Percentiles rank a stretch among this genome's conserved stretches.
phyloP scores from a whole-genome alignment of 352 stramenopile species.

The Globisporangium okanoganense region DNA sequence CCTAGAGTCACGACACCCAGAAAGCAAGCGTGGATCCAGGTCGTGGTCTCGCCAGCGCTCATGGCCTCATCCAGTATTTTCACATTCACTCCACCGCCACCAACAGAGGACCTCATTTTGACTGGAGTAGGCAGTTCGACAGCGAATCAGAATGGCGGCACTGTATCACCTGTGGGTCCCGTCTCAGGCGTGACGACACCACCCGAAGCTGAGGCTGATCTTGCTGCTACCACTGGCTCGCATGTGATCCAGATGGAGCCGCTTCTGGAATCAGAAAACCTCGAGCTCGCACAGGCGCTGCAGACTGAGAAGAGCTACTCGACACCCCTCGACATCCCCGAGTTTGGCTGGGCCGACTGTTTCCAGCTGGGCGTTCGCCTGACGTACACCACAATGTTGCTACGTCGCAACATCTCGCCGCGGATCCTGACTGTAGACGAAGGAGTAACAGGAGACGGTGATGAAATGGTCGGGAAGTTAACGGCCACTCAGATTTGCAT shows the following conservation, averaged over 20 bases:
- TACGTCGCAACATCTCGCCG: slow-evolving; percentile 49
- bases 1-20: not conserved
- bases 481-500: slow-evolving; percentile 23
- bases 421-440: slow-evolving; percentile 33
- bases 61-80: slow-evolving; percentile 45
- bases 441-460: slow-evolving; percentile 2
- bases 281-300: slow-evolving; percentile 28
- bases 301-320: slow-evolving; percentile 48
- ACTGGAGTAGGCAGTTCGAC: not conserved
- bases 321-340: slow-evolving; percentile 31
- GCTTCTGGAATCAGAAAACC: not conserved
- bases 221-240: not conserved
- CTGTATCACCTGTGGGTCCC: not conserved
- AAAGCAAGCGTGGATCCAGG: slow-evolving; percentile 48
- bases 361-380: slow-evolving; percentile 46
- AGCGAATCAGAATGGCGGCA: not conserved
- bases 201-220: not conserved
- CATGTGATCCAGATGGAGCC: slow-evolving; percentile 22
- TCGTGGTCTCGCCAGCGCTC: slow-evolving; percentile 6
- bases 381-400: slow-evolving; percentile 41
- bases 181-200: not conserved
- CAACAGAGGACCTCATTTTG: not conserved
- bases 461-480: slow-evolving; percentile 16
- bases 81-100: slow-evolving; percentile 24
- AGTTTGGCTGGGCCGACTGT: slow-evolving; percentile 46